Evolutionary conservation across 2,329 filamentous ascomycete genomes (phyloP).

Genomic region (Epichloe aotearoae): DNA sequence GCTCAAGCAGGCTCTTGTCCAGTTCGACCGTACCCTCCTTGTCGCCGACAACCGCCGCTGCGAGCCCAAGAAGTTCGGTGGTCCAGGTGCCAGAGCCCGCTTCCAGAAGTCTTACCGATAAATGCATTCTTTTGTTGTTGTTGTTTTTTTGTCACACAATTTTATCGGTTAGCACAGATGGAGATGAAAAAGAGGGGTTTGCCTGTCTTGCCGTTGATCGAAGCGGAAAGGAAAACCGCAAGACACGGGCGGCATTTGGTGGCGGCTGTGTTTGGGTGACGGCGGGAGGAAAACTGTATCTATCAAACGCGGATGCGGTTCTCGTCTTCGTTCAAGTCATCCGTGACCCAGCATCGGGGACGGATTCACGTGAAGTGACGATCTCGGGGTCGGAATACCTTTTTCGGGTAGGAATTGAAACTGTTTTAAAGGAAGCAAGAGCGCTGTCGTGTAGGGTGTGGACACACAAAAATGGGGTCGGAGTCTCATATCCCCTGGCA

Average conservation of each 20-base stretch:
- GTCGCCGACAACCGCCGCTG: constrained; percentile 98
- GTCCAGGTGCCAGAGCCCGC: constrained; percentile 85
- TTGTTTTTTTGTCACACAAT: background rate
- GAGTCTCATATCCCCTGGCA: constrained; percentile 26
- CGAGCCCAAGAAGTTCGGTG: constrained; percentile 97
- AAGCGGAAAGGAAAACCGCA: too few species aligned
- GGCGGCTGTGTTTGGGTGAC: too few species aligned
- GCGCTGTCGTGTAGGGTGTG: constrained; percentile 15
- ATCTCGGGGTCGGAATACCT: too few species aligned
- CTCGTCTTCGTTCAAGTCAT: too few species aligned
- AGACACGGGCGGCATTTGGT: too few species aligned
- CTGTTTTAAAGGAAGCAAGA: background rate
- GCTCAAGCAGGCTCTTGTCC: constrained; percentile 91
- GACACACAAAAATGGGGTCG: constrained; percentile 18
- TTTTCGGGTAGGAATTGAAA: constrained; percentile 1
- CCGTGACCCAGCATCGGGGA: too few species aligned
- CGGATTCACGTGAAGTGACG: too few species aligned
- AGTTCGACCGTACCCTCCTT: constrained; percentile 93
- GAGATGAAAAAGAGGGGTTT: background rate
- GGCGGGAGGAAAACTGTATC: background rate
- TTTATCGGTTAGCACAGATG: constrained; percentile 1
- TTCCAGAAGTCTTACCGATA: constrained; percentile 99
- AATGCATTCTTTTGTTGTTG: constrained; percentile 21
- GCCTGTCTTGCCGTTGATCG: background rate
- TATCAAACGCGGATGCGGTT: too few species aligned